A percentile compares a stretch with the other conserved stretches of the same genome.
Conservation (phyloP, 1,139 yeast species). For the Blastobotrys raffinosifermentans region DNA sequence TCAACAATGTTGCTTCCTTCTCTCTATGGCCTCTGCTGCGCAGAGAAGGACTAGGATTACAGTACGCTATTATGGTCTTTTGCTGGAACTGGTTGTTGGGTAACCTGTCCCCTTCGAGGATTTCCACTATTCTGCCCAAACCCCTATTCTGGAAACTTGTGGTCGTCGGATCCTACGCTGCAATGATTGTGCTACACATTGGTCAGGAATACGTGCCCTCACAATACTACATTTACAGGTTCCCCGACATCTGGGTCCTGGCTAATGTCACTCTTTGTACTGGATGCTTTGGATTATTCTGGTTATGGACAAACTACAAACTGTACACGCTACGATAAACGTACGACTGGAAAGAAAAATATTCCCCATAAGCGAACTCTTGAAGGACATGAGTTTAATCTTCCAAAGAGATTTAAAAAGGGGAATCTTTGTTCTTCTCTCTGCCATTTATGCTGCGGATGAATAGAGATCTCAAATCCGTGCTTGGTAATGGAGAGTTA, state of each 20-base stretch:
- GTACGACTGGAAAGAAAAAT: conserved; percentile 4
- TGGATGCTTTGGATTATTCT: conserved; percentile 66
- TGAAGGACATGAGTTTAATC: conserved; percentile 1
- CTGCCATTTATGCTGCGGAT: conserved; percentile 31
- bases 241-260: conserved; percentile 85
- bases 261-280: conserved; percentile 69
- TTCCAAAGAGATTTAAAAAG: conserved; percentile 10
- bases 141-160: conserved; percentile 49
- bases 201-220: conserved; percentile 40
- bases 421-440: conserved; percentile 26
- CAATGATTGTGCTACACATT: conserved; percentile 47
- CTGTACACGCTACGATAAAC: conserved; percentile 26
- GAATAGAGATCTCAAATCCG: conserved; percentile 9
- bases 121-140: conserved; percentile 35
- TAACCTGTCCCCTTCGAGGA: conserved; percentile 14
- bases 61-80: conserved; percentile 55
- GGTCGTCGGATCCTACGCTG: conserved; percentile 54
- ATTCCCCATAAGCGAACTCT: conserved; percentile 16
- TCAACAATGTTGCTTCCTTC: conserved; percentile 75
- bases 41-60: conserved; percentile 67
- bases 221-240: conserved; percentile 30
- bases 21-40: conserved; percentile 83
- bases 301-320: conserved; percentile 68
- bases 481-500: conserved; percentile 24
- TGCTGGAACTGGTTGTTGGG: conserved; percentile 79